A percentile compares a stretch with the other conserved stretches of the same genome.
phyloP scores from a whole-genome alignment of 345 rosid species.

The Gossypium herbaceum region DNA sequence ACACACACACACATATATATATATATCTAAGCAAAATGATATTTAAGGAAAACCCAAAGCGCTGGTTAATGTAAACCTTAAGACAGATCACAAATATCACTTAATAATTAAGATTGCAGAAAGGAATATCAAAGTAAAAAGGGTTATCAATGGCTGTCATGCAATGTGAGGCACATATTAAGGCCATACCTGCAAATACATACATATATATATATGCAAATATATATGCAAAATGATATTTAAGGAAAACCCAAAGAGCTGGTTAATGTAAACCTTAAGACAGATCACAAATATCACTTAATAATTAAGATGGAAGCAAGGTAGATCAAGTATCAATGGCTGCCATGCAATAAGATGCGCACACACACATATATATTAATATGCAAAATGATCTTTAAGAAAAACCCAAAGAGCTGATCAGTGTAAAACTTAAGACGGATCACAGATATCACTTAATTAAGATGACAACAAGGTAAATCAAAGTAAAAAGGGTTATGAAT shows the following conservation, averaged over 20 bases:
- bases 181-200: background rate
- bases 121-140: no score
- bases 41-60: no score
- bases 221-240: background rate
- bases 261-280: background rate
- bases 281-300: background rate
- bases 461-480: background rate
- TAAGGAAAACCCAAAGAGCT: background rate
- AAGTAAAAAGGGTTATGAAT: background rate
- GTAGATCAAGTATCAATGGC: background rate
- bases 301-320: no score
- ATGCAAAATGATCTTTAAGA: no score
- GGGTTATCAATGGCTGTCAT: background rate
- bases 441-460: background rate
- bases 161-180: background rate
- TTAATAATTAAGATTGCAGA: no score
- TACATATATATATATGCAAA: background rate
- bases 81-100: no score
- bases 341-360: background rate
- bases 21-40: no score
- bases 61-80: no score
- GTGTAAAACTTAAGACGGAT: background rate
- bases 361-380: no score
- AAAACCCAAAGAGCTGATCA: no score
- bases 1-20: no score